Evolutionary conservation across 805 yeast species (phyloP).

Genomic region (Metschnikowia shivogae): DNA sequence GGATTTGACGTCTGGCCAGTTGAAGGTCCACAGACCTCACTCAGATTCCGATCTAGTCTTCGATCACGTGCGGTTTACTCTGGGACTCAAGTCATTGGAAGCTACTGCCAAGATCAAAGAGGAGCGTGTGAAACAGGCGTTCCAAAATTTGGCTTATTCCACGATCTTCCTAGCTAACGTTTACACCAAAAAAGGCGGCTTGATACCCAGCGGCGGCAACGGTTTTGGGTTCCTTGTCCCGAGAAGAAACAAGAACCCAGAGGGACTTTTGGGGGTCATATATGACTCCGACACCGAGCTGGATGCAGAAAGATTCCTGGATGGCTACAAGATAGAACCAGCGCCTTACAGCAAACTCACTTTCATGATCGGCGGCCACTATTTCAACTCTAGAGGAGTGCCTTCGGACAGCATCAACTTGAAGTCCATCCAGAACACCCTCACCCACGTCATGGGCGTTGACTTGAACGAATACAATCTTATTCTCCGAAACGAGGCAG

Average conservation of each 20-base stretch:
- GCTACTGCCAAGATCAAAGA: slow-evolving; percentile 18
- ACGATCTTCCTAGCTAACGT: slow-evolving; percentile 66
- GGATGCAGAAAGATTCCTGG: slow-evolving; percentile 27
- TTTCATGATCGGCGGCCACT: slow-evolving; percentile 87
- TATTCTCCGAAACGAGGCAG: slow-evolving; percentile 25
- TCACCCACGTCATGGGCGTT: slow-evolving; percentile 23
- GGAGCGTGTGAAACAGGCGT: slow-evolving; percentile 6
- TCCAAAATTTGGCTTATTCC: slow-evolving; percentile 35
- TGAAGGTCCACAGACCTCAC: neutral
- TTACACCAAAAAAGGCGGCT: slow-evolving; percentile 40
- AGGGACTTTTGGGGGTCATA: slow-evolving; percentile 74
- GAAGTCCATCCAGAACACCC: slow-evolving; percentile 24
- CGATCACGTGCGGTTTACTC: slow-evolving; percentile 60
- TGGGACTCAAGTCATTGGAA: slow-evolving; percentile 42
- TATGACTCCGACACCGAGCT: slow-evolving; percentile 84
- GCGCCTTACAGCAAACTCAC: slow-evolving; percentile 66
- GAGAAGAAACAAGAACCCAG: slow-evolving; percentile 40
- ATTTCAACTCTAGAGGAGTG: slow-evolving; percentile 26
- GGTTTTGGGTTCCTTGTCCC: slow-evolving; percentile 95
- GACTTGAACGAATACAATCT: slow-evolving; percentile 21
- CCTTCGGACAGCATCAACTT: slow-evolving; percentile 29
- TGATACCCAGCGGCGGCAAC: slow-evolving; percentile 34
- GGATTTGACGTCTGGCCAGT: slow-evolving; percentile 15
- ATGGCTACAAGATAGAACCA: slow-evolving; percentile 11
- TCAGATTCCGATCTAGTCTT: slow-evolving; percentile 17